Evolutionary conservation across 2,329 filamentous ascomycete genomes (phyloP).

Genomic region (Trichoderma afroharzianum): DNA sequence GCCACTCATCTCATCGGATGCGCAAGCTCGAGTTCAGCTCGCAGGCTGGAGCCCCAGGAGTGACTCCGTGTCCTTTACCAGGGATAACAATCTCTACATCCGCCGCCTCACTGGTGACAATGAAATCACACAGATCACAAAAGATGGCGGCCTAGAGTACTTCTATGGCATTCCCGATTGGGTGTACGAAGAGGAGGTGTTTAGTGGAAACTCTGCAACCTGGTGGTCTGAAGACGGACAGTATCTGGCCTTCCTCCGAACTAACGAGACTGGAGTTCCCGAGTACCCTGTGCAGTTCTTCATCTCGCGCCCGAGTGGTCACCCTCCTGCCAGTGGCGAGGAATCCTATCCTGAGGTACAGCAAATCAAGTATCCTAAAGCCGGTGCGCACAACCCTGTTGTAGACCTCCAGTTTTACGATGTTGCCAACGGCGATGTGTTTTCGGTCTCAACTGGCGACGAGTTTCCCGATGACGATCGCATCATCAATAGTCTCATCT

Average conservation of each 20-base stretch:
- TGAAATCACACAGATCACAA: constrained; percentile 69
- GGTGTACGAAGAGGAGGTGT: constrained; percentile 76
- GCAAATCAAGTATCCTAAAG: constrained; percentile 95
- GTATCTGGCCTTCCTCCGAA: constrained; percentile 86
- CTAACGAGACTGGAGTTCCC: constrained; percentile 87
- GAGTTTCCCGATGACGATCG: constrained; percentile 79
- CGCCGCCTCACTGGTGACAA: constrained; percentile 55
- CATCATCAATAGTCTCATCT: constrained; percentile 88
- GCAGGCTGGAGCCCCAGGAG: constrained; percentile 87
- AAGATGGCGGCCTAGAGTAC: constrained; percentile 79
- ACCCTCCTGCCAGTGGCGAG: constrained; percentile 60
- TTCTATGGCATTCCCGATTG: constrained; percentile 98
- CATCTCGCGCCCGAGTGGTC: constrained; percentile 77
- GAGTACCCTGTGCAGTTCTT: constrained; percentile 95
- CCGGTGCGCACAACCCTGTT: constrained; percentile 86
- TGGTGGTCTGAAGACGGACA: constrained; percentile 95
- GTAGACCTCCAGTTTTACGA: constrained; percentile 90
- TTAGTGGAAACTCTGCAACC: constrained; percentile 73
- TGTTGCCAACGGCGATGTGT: constrained; percentile 69
- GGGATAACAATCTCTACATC: constrained; percentile 85
- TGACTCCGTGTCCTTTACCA: constrained; percentile 83
- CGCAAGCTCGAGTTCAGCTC: constrained; percentile 68
- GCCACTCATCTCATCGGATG: constrained; percentile 68
- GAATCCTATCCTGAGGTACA: constrained; percentile 88
- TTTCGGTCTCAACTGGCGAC: constrained; percentile 71